phyloP scores from a whole-genome alignment of 768 basidiomycete genomes.

The Pulveroboletus sp. region DNA sequence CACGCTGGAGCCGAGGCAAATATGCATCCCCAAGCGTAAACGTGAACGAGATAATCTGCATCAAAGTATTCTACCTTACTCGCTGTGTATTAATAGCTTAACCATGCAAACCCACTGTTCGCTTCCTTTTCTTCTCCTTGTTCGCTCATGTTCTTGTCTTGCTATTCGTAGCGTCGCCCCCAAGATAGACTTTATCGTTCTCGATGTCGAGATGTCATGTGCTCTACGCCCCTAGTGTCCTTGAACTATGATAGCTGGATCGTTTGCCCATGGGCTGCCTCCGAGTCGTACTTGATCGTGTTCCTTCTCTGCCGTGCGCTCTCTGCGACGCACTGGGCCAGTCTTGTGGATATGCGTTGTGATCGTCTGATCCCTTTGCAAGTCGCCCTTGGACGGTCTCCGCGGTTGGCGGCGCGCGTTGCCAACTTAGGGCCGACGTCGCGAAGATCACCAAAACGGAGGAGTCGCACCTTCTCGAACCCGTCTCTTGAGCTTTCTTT shows the following conservation, averaged over 20 bases:
- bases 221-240: not conserved
- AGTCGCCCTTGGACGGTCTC: too few relatives aligned
- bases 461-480: too few relatives aligned
- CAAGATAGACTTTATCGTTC: constrained; percentile 1
- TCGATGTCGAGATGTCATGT: constrained; percentile 8
- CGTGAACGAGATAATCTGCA: constrained; percentile 15
- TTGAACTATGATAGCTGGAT: not conserved
- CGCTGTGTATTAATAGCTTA: constrained; percentile 23
- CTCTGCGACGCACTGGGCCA: too few relatives aligned
- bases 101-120: constrained; percentile 17
- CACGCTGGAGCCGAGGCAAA: not conserved
- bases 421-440: too few relatives aligned
- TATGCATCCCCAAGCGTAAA: constrained; percentile 4
- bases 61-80: constrained; percentile 22
- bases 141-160: not conserved
- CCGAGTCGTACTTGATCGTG: not conserved
- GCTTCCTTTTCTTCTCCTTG: not conserved
- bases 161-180: not conserved
- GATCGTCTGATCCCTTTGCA: too few relatives aligned
- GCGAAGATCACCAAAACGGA: too few relatives aligned
- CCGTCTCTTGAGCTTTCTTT: too few relatives aligned
- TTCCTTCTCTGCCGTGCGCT: not conserved
- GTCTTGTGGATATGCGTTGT: too few relatives aligned
- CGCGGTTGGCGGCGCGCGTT: too few relatives aligned
- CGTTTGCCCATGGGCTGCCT: not conserved